phyloP scores from a whole-genome alignment of 2,329 filamentous ascomycete species.

The Coleophoma crateriformis region DNA sequence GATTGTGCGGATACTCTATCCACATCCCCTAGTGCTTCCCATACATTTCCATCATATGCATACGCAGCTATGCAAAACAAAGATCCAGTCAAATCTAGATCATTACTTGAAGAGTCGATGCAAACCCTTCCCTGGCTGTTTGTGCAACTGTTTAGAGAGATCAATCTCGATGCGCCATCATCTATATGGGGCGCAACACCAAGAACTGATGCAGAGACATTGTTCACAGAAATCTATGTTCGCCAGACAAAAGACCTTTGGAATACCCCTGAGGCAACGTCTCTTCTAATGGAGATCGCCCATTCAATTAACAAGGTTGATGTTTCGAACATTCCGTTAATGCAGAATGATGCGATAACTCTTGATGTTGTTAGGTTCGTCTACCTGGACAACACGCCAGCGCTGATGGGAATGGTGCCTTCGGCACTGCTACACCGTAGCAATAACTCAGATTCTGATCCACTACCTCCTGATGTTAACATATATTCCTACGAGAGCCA shows the following conservation, averaged over 20 bases:
- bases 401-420: slow-evolving; percentile 24
- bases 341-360: slow-evolving; percentile 19
- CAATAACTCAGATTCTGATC: slow-evolving; percentile 28
- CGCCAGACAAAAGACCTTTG: slow-evolving; percentile 63
- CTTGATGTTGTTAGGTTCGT: slow-evolving; percentile 25
- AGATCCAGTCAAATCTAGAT: slow-evolving; percentile 59
- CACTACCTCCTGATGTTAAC: slow-evolving; percentile 25
- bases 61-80: slow-evolving; percentile 71
- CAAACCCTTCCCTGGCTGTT: slow-evolving; percentile 79
- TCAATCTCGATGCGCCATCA: slow-evolving; percentile 73
- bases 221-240: slow-evolving; percentile 62
- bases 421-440: slow-evolving; percentile 19
- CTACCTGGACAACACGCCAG: slow-evolving; percentile 26
- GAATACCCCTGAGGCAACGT: slow-evolving; percentile 62
- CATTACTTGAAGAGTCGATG: slow-evolving; percentile 62
- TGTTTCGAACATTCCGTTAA: slow-evolving; percentile 4
- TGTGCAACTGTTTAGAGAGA: slow-evolving; percentile 69
- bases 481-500: slow-evolving; percentile 22
- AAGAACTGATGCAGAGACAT: slow-evolving; percentile 40
- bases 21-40: slow-evolving; percentile 42
- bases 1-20: slow-evolving; percentile 40
- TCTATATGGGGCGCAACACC: slow-evolving; percentile 77
- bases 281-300: slow-evolving; percentile 58
- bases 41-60: slow-evolving; percentile 71
- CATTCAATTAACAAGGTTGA: slow-evolving; percentile 30